phyloP scores from a whole-genome alignment of 495 filamentous ascomycete species.

The Sordaria brevicollis region DNA sequence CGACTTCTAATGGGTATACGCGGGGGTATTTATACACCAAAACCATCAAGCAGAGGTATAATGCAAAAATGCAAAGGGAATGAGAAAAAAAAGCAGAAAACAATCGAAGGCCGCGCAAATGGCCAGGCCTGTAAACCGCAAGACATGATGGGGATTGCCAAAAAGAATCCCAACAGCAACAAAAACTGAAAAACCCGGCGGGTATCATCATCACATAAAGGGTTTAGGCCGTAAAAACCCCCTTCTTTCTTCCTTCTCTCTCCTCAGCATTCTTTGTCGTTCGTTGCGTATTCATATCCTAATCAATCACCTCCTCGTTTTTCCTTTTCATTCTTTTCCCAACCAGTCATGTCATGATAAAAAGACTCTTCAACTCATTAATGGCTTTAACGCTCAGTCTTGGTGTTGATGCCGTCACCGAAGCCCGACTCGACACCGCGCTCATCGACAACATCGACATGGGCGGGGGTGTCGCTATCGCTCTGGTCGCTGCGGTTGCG shows the following conservation, averaged over 20 bases:
- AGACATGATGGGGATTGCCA: neutral
- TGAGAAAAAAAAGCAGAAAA: neutral
- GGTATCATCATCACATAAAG: neutral
- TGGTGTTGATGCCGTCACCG: constrained; percentile 1
- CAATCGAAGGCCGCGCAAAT: neutral
- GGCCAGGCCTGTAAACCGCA: neutral
- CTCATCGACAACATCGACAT: constrained; percentile 3
- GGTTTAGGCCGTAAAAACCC: neutral
- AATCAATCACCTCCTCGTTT: neutral
- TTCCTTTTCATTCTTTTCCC: neutral
- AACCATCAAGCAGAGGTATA: neutral
- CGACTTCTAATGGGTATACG: neutral
- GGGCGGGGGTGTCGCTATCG: neutral
- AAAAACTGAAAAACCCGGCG: neutral
- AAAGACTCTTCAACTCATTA: neutral
- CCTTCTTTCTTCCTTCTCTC: neutral
- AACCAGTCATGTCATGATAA: neutral
- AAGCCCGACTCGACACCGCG: constrained; percentile 5
- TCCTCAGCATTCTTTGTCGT: neutral
- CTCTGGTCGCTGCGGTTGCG: neutral
- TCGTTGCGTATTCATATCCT: neutral
- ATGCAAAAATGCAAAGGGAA: neutral
- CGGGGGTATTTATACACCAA: neutral
- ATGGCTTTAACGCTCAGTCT: neutral
- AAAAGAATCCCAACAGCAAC: neutral